phyloP scores from a whole-genome alignment of 2,329 filamentous ascomycete species.

The Chaetomiaceae sp. region DNA sequence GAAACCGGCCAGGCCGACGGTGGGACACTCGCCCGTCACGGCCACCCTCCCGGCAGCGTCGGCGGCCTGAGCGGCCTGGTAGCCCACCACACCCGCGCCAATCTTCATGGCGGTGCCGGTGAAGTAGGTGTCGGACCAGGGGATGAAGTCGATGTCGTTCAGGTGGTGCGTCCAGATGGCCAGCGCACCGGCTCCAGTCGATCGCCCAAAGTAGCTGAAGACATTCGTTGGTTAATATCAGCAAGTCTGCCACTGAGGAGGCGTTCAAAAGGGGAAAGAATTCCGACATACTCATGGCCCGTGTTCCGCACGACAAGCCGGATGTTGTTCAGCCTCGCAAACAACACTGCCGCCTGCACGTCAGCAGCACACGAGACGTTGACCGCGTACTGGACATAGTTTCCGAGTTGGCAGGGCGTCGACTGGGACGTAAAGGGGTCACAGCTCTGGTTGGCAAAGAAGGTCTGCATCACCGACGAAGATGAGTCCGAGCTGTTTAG shows the following conservation, averaged over 20 bases:
- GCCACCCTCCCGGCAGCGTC: slow-evolving; percentile 41
- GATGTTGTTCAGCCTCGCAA: slow-evolving; percentile 41
- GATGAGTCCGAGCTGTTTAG: slow-evolving; percentile 1
- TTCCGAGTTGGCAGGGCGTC: slow-evolving; percentile 40
- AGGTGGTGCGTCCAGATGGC: slow-evolving; percentile 35
- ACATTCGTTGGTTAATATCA: neutral
- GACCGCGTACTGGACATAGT: slow-evolving; percentile 38
- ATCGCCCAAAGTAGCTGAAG: slow-evolving; percentile 23
- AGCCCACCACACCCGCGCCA: slow-evolving; percentile 49
- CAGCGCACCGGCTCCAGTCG: slow-evolving; percentile 32
- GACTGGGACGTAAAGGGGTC: slow-evolving; percentile 31
- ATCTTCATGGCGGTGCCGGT: slow-evolving; percentile 48
- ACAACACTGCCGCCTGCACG: slow-evolving; percentile 36
- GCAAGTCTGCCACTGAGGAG: neutral
- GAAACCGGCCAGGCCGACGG: slow-evolving; percentile 45
- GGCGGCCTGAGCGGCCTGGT: slow-evolving; percentile 46
- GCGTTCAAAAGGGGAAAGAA: neutral
- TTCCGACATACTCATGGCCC: slow-evolving; percentile 42
- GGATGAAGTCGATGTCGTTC: slow-evolving; percentile 28
- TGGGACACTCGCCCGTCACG: slow-evolving; percentile 48
- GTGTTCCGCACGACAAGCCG: slow-evolving; percentile 48
- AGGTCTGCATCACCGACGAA: slow-evolving; percentile 32
- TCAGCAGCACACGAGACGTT: slow-evolving; percentile 30
- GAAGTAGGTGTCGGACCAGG: slow-evolving; percentile 31
- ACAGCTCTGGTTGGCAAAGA: slow-evolving; percentile 37